Conservation (phyloP, 768 basidiomycete genomes). For the Podaxis sp. region DNA sequence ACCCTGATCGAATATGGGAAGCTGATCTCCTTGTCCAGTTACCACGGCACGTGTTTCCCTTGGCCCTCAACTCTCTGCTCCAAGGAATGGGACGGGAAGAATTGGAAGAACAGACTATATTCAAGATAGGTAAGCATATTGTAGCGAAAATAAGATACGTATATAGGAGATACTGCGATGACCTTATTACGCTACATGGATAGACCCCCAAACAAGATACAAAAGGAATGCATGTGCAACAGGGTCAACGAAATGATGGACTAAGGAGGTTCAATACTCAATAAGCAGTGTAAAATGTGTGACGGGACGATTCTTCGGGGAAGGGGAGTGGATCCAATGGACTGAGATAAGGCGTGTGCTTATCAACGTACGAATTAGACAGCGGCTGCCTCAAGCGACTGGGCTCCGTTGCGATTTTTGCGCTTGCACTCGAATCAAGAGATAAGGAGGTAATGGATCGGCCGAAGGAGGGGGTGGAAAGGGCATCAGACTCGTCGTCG, state of each 20-base stretch:
- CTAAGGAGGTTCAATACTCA: constrained; percentile 24
- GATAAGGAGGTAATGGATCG: constrained; percentile 54
- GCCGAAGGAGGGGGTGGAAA: constrained; percentile 55
- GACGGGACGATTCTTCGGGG: constrained; percentile 33
- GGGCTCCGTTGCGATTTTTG: constrained; percentile 43
- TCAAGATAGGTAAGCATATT: constrained; percentile 5
- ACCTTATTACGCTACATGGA: constrained; percentile 11
- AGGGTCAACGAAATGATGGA: constrained; percentile 21
- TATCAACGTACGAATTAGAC: constrained; percentile 59
- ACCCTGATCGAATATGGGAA: not conserved
- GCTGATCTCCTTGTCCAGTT: not conserved
- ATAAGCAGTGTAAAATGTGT: constrained; percentile 55
- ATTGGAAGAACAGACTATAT: constrained; percentile 6
- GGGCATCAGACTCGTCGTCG: constrained; percentile 79
- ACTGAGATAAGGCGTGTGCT: constrained; percentile 57
- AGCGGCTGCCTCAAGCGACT: constrained; percentile 42
- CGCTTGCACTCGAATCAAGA: constrained; percentile 45
- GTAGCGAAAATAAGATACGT: constrained; percentile 11
- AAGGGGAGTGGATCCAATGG: constrained; percentile 72
- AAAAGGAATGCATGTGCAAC: constrained; percentile 16
- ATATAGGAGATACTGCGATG: not conserved
- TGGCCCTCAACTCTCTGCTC: not conserved
- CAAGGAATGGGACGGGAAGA: not conserved
- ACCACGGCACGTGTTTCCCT: constrained; percentile 3
- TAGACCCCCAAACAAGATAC: constrained; percentile 9